These are phyloP conservation scores for Dissophora globulifera DNA, from an alignment of 192 early-diverging fungal species.

Conservation along the genomic window DNA sequence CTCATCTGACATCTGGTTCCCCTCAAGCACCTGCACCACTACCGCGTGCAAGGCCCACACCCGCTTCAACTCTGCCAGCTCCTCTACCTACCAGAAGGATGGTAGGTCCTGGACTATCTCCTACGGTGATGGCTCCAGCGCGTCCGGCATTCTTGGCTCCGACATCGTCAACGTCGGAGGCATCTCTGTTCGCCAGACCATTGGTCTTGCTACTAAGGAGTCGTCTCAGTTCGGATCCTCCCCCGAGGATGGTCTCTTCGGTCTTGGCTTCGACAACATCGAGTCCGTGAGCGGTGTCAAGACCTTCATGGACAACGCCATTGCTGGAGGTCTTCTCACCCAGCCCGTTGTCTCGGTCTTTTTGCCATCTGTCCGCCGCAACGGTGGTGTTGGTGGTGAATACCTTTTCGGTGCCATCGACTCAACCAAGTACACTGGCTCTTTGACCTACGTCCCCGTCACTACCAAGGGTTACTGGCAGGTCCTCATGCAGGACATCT, in stretches of 20 bases:
- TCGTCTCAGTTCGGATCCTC: conserved; percentile 65
- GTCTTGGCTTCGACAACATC: conserved; percentile 68
- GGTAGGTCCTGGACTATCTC: conserved; percentile 67
- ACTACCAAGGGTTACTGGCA: conserved; percentile 66
- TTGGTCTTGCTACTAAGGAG: conserved; percentile 70
- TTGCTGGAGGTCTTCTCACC: conserved; percentile 61
- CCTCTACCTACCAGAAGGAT: conserved; percentile 63
- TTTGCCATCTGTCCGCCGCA: conserved; percentile 57
- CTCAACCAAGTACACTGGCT: conserved; percentile 56
- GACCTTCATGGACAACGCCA: conserved; percentile 68
- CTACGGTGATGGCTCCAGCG: conserved; percentile 70
- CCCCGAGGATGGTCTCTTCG: conserved; percentile 71
- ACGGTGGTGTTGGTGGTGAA: conserved; percentile 56
- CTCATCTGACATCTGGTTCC: conserved; percentile 71
- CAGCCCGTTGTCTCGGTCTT: conserved; percentile 71
- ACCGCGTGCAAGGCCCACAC: conserved; percentile 57
- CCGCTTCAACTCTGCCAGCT: conserved; percentile 59
- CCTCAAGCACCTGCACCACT: conserved; percentile 58
- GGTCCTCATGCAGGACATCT: conserved; percentile 58
- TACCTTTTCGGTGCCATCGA: conserved; percentile 67
- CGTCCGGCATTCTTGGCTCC: conserved; percentile 48
- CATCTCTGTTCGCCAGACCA: conserved; percentile 67
- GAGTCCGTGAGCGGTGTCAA: conserved; percentile 55
- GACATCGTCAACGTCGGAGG: conserved; percentile 66
- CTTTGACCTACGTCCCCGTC: conserved; percentile 64